Base-by-base conservation (phyloP, 192 early-diverging fungal species). In the Coemansia sp. region DNA sequence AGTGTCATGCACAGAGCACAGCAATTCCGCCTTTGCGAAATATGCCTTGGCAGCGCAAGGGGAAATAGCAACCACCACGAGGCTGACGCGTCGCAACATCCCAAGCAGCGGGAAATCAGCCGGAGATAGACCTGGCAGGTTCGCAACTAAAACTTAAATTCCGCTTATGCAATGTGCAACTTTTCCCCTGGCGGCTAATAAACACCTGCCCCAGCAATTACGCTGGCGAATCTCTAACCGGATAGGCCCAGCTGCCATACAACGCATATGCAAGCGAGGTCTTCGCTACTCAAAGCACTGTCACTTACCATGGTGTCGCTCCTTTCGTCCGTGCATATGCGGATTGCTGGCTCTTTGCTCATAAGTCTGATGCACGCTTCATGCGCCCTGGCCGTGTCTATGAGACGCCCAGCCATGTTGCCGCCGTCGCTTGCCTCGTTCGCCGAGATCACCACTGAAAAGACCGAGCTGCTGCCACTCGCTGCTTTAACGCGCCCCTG, bases 301-400 rank as follows among this genome's bases (percentile, higher is more conserved):
- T 42, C 53, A 64, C 73, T 75, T 75, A 76, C 74, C 74, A 40
- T 56, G 59, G 25, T 61, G 27, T 20, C 45, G 47, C 37, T 53
- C 32, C 37, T 59, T 11, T 17, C 63, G 56, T 45, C 63, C 25
- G 49, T 59, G 53, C 64, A 51, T 59, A 77, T 71, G 56, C 65
- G 57, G 53, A 77, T 66, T 19, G 59, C 60, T 25, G 59, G 27
- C 43, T 77, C 74, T 40, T 63, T 77, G 74, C 74, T 67, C 68
- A 77, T 63, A 37, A 66, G 51, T 17, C 31, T 41, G 8, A 77
- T 71, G 47, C 60, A 67, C 36, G 37, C 64, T 19, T 59, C 42
- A 51, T 77, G 74, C n/a, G 58, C n/a, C 17, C 38, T 39, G 11
- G 43, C 60, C n/a, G 42, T 61, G 56, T 70, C 32, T 3, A 61